Base-by-base conservation (phyloP, 1,284 basidiomycete species). In the Heterobasidion annosum region DNA sequence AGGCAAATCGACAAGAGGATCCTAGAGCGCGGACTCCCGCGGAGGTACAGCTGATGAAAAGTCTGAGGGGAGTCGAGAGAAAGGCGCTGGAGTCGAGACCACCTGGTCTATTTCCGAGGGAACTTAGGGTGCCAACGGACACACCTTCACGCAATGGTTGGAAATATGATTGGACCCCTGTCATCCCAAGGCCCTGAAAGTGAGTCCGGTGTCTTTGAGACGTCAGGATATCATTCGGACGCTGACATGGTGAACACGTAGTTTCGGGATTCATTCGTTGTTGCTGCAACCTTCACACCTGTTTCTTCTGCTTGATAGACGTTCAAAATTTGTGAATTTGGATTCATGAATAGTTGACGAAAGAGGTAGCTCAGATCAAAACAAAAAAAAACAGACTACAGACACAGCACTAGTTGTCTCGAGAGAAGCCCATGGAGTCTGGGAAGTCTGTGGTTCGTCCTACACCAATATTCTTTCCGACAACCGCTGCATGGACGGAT, bases 21-120 rank as follows among this genome's bases (percentile, higher is more conserved):
- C 89, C 84, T 48, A 77, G 83, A 64, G 79, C 75, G 58, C 75
- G 82, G 69, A 82, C 73, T 52, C 60, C 63, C 33, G 74, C 68
- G 16, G 88, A 91, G 69, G 65, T 75, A 57, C 77, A 79, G 65
- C 63, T 76, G 56, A 67, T 79, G 60, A 88, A 86, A 67, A 78
- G 72, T 49, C 70, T 86, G 69, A 84, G 79, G 64, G 81, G 76
- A 6, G 75, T 79, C 25, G 85, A 91, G 69, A 80, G 79, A 65
- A 81, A 79, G 65, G 85, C 82, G 13, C 69, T 87, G 59, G 90
- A 92, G 67, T 81, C 85, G 12, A 78, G 91, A 62, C 78, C 91
- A 62, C 83, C 86, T 54, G 92, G 92, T 0, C 67, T 95, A 44
- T 88, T 95, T 68, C 93, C 93, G 56, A 79, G 89, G 55, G 90